phyloP scores from a whole-genome alignment of 768 basidiomycete species.

The Rhizopogon salebrosus region DNA sequence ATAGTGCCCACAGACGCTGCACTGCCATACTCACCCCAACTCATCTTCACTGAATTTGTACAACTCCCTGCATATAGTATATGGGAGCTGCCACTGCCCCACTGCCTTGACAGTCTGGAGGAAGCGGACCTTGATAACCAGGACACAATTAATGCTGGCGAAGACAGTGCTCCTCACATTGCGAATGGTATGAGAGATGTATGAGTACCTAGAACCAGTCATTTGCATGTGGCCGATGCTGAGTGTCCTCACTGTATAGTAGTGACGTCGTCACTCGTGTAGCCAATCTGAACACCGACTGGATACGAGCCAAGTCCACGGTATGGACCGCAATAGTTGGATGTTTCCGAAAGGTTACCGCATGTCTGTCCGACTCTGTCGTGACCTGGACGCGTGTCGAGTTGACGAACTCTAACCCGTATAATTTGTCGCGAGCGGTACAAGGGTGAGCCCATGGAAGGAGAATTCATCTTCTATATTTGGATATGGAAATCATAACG shows the following conservation, averaged over 20 bases:
- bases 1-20: constrained; percentile 80
- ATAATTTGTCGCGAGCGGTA: constrained; percentile 57
- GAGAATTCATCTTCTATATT: constrained; percentile 16
- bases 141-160: constrained; percentile 44
- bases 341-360: constrained; percentile 52
- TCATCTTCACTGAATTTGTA: constrained; percentile 62
- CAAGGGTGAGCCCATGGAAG: constrained; percentile 62
- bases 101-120: constrained; percentile 37
- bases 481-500: constrained; percentile 21
- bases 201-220: constrained; percentile 52
- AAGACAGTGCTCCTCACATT: constrained; percentile 75
- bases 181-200: constrained; percentile 74
- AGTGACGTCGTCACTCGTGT: constrained; percentile 45
- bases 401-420: constrained; percentile 36
- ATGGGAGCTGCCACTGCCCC: constrained; percentile 48
- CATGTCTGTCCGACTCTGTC: constrained; percentile 53
- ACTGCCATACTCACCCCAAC: constrained; percentile 80
- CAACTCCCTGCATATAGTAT: constrained; percentile 53
- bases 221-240: background rate
- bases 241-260: constrained; percentile 42
- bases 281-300: constrained; percentile 58
- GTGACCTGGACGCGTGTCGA: constrained; percentile 32
- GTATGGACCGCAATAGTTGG: constrained; percentile 54
- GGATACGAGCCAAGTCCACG: constrained; percentile 59
- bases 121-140: constrained; percentile 43